phyloP scores from a whole-genome alignment of 192 early-diverging fungal species.

The Kickxella alabastrina region DNA sequence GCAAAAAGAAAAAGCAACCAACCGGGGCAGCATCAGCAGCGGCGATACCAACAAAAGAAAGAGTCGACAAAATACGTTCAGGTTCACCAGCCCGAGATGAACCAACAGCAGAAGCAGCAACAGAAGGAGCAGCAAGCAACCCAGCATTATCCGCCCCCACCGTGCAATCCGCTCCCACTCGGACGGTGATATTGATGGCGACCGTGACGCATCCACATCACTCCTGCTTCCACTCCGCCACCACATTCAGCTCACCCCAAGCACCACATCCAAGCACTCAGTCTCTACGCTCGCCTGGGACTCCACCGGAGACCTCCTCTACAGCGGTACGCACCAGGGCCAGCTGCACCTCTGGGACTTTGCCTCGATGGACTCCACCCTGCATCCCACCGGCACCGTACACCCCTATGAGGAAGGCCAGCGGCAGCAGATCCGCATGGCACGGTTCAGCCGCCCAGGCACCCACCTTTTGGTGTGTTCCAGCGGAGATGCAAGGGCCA shows the following conservation, averaged over 20 bases:
- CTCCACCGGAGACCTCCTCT: conserved; percentile 70
- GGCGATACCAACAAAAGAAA: background rate
- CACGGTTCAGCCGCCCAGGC: conserved; percentile 71
- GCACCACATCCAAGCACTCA: conserved; percentile 9
- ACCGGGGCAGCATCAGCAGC: background rate
- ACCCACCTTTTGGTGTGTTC: conserved; percentile 73
- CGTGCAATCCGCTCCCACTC: no score
- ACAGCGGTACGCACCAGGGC: conserved; percentile 78
- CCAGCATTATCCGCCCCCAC: no score
- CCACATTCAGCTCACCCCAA: conserved; percentile 1
- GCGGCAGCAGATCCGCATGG: conserved; percentile 75
- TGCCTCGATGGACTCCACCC: conserved; percentile 73
- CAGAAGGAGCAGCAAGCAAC: background rate
- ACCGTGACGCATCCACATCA: no score
- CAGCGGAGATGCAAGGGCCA: conserved; percentile 65
- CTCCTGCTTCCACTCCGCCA: background rate
- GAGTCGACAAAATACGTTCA: background rate
- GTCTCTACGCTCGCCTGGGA: conserved; percentile 77
- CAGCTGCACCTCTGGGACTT: conserved; percentile 92
- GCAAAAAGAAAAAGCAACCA: conserved; percentile 47
- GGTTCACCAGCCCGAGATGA: background rate
- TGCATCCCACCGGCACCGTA: conserved; percentile 73
- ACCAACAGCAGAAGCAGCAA: background rate
- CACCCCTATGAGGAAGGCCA: conserved; percentile 61
- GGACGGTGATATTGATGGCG: background rate